phyloP scores from a whole-genome alignment of 371 early-diverging fungal genomes.

The Batkoa obscura region DNA sequence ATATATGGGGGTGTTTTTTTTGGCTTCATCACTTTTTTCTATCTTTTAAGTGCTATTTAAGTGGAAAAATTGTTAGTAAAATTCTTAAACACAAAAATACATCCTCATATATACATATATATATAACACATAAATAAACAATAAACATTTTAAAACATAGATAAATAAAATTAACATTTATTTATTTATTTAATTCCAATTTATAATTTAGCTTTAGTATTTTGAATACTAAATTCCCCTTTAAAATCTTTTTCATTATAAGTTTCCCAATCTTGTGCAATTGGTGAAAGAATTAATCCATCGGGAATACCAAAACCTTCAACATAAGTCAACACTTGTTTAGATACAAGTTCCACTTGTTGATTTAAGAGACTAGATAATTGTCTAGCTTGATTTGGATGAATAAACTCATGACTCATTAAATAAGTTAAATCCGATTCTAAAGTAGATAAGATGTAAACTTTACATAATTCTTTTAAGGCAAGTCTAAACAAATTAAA shows the following conservation, averaged over 20 bases:
- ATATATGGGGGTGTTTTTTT: too few relatives aligned
- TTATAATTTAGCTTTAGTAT: conserved; percentile 1
- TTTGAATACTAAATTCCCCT: conserved; percentile 17
- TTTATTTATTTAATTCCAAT: too few relatives aligned
- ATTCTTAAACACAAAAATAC: too few relatives aligned
- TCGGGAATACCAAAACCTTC: conserved; percentile 31
- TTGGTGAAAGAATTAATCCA: conserved; percentile 37
- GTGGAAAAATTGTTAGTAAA: too few relatives aligned
- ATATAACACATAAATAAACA: too few relatives aligned
- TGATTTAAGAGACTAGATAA: conserved; percentile 17
- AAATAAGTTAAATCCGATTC: conserved; percentile 28
- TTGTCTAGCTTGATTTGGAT: conserved; percentile 16
- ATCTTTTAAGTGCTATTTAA: too few relatives aligned
- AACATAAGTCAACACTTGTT: conserved; percentile 20
- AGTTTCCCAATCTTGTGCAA: conserved; percentile 37
- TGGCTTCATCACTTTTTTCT: too few relatives aligned
- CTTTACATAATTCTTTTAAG: conserved; percentile 15
- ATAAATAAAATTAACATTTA: too few relatives aligned
- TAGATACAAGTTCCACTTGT: conserved; percentile 20
- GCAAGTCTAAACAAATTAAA: conserved; percentile 16
- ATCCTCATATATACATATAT: too few relatives aligned
- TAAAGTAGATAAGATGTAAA: conserved; percentile 24
- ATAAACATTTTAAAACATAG: too few relatives aligned
- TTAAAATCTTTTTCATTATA: conserved; percentile 37
- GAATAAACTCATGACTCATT: conserved; percentile 21